Evolutionary conservation across 2,329 filamentous ascomycete species (phyloP), one percentile per base, ranked within the genome.

Genomic region (Fusarium aywerte): DNA sequence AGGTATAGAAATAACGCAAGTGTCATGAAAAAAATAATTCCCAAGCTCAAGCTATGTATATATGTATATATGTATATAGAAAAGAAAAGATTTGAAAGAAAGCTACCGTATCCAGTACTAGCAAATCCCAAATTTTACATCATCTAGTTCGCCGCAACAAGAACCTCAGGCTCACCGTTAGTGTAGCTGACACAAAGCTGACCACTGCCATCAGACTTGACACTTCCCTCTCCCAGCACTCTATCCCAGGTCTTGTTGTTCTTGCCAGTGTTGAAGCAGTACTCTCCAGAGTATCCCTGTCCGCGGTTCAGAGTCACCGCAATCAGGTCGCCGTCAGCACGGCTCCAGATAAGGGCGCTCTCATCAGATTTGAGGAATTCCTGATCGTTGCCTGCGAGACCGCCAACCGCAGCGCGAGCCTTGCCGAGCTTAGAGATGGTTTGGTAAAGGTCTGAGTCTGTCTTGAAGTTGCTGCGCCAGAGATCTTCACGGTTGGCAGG

Each of bases 401-500:
- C 66, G 1, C 66, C 66, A 1, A 53, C 62, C 0, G 62, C 40
- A 1, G 62, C 33, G 5, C 66, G 62, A 5, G 66, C 66, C 2
- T 42, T 58, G n/a, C 66, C 68, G 1, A 69, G 58, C 5, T 44
- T 54, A 2, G 66, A 69, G 7, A 69, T 63, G n/a, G 63, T 53
- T 18, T 69, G 57, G 10, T 69, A 69, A 0, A 69, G 32, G 7
- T 69, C 66, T 0, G 58, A 25, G 2, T 60, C 18, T 16, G 66
- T 69, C 16, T 50, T 82, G 35, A 83, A 89, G 8, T 76, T 77
- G 12, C 83, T 84, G 12, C 82, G 75, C 87, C 87, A 89, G 39
- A 85, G 78, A 9, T 86, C 84, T 71, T 89, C 86, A n/a, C 86
- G 84, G 69, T 84, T 84, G 49, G 80, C 81, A 1, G 81, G 77